Conservation (phyloP, 2,329 filamentous ascomycete genomes). For the Pestalotiopsis fici region DNA sequence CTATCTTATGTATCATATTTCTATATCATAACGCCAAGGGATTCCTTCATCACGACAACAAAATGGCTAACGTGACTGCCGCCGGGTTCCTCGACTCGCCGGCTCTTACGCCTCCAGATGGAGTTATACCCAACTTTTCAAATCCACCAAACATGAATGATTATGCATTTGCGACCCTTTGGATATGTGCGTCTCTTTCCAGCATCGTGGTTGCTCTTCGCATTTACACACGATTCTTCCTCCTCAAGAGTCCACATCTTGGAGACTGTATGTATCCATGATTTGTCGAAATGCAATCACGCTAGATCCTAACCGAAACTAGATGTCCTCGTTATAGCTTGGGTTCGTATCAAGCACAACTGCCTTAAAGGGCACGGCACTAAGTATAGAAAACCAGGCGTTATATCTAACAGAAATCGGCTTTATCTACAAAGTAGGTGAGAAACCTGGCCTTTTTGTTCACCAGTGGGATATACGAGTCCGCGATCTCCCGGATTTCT, state of each 20-base stretch:
- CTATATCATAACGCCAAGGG: too few species aligned
- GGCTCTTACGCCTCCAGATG: neutral
- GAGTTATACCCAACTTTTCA: neutral
- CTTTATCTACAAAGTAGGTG: neutral
- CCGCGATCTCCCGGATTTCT: neutral
- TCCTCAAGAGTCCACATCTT: neutral
- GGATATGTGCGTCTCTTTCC: neutral
- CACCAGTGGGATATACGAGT: conserved; percentile 12
- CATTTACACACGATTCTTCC: neutral
- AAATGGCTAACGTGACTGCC: too few species aligned
- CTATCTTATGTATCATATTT: too few species aligned
- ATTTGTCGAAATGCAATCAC: too few species aligned
- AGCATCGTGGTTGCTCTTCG: neutral
- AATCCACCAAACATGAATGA: neutral
- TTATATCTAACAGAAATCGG: neutral
- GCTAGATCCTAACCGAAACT: neutral
- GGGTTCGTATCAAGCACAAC: neutral
- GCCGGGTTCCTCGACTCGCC: neutral
- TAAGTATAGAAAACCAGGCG: neutral
- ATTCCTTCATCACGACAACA: too few species aligned
- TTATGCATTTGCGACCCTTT: neutral
- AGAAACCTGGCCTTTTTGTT: conserved; percentile 3
- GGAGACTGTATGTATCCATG: neutral
- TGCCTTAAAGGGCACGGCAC: too few species aligned
- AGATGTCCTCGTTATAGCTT: neutral